A percentile compares a stretch with the other conserved stretches of the same genome.
These are phyloP conservation scores for Boletus rubroflammeus DNA, from an alignment of 768 basidiomycete genomes.

Conservation along the genomic window DNA sequence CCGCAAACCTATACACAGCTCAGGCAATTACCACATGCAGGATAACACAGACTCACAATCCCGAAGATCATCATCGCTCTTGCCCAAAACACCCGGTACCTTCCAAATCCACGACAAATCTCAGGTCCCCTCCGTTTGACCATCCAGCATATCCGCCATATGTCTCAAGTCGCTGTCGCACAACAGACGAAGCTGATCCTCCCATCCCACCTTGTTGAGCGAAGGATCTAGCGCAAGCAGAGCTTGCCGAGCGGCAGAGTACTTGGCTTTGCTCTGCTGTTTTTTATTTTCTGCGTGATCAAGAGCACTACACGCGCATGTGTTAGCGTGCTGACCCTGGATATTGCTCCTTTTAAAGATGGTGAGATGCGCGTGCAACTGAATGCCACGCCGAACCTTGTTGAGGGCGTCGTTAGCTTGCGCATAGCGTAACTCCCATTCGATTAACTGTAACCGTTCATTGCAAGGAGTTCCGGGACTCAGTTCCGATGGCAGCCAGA, in stretches of 20 bases:
- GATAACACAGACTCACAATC: background rate
- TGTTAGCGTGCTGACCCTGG: background rate
- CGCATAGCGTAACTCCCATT: background rate
- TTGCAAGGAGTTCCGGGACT: background rate
- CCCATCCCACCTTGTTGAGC: background rate
- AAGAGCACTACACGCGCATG: background rate
- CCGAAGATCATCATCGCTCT: background rate
- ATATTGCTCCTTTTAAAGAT: background rate
- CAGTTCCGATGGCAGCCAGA: background rate
- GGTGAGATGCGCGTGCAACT: background rate
- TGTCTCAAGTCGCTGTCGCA: background rate
- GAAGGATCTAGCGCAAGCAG: background rate
- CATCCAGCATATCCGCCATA: background rate
- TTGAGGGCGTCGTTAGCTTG: slow-evolving; percentile 2
- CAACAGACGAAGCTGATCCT: background rate
- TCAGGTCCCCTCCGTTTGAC: background rate
- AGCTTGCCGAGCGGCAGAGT: background rate
- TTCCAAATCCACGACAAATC: background rate
- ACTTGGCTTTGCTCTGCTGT: background rate
- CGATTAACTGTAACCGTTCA: background rate
- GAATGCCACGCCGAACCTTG: background rate
- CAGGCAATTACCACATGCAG: background rate
- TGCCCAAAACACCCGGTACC: background rate
- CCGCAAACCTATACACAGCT: background rate
- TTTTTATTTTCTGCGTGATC: background rate